Conservation (phyloP, 1,139 yeast genomes). For the Nakaseomyces kungkrabaensis region DNA sequence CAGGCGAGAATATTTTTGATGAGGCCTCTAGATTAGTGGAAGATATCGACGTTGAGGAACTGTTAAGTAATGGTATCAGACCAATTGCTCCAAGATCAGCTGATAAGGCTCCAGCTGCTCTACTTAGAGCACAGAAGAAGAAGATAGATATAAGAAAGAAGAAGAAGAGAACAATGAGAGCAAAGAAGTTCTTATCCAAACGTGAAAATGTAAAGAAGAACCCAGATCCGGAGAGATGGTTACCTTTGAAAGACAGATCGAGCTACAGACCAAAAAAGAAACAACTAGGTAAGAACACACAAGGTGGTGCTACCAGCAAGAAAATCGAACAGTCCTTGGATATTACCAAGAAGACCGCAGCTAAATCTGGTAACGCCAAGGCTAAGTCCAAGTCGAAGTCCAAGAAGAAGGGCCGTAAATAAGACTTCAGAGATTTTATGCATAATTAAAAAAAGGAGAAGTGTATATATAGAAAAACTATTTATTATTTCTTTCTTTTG, state of each 20-base stretch:
- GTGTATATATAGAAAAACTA: too few relatives aligned
- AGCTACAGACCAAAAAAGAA: slow-evolving; percentile 68
- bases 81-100: slow-evolving; percentile 25
- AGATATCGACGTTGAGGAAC: slow-evolving; percentile 34
- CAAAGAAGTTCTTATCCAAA: slow-evolving; percentile 35
- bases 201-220: slow-evolving; percentile 31
- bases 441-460: not conserved
- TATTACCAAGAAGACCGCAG: slow-evolving; percentile 35
- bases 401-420: slow-evolving; percentile 29
- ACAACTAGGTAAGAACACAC: slow-evolving; percentile 41
- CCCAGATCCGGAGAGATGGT: slow-evolving; percentile 76
- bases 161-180: slow-evolving; percentile 33
- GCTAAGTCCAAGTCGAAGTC: slow-evolving; percentile 17
- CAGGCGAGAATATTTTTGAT: slow-evolving; percentile 9
- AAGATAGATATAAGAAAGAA: slow-evolving; percentile 27
- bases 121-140: slow-evolving; percentile 20
- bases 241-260: slow-evolving; percentile 77
- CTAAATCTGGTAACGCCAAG: slow-evolving; percentile 33
- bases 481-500: too few relatives aligned
- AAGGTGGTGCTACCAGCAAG: slow-evolving; percentile 61
- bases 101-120: slow-evolving; percentile 13
- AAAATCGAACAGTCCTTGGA: slow-evolving; percentile 37
- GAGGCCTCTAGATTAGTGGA: slow-evolving; percentile 33
- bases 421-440: not conserved
- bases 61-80: slow-evolving; percentile 33